A percentile compares a stretch with the other conserved stretches of the same genome.
Evolutionary conservation across 352 stramenopile species (phyloP).

Genomic region (Globisporangium ultimum): DNA sequence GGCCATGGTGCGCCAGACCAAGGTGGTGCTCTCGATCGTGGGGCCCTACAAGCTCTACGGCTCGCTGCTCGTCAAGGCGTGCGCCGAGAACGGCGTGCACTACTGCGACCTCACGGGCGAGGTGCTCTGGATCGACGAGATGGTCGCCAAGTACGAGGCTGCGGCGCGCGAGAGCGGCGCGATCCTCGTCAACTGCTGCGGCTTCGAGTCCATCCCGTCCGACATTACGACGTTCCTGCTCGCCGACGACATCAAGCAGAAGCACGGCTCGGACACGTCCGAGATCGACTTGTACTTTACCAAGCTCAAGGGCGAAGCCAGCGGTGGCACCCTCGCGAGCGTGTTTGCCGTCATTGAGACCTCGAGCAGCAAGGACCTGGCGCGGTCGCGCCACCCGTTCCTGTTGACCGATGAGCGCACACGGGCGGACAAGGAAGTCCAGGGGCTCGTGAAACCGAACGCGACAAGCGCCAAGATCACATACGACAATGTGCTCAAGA

Average conservation of each 20-base stretch:
- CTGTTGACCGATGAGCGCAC: conserved; percentile 52
- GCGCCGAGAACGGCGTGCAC: conserved; percentile 85
- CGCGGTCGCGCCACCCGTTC: conserved; percentile 44
- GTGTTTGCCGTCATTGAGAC: conserved; percentile 62
- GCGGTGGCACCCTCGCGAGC: conserved; percentile 54
- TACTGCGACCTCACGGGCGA: conserved; percentile 93
- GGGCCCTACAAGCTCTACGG: conserved; percentile 89
- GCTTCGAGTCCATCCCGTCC: conserved; percentile 88
- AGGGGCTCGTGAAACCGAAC: conserved; percentile 35
- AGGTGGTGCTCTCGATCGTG: conserved; percentile 76
- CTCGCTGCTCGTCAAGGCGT: conserved; percentile 77
- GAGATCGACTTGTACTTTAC: conserved; percentile 50
- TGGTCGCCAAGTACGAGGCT: conserved; percentile 65
- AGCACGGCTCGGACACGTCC: conserved; percentile 32
- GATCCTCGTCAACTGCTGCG: conserved; percentile 85
- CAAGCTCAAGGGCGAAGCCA: conserved; percentile 44
- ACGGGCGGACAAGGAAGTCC: conserved; percentile 26
- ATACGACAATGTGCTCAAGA: conserved; percentile 67
- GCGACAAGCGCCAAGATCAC: conserved; percentile 29
- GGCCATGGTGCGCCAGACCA: conserved; percentile 75
- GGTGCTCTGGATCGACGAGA: conserved; percentile 77
- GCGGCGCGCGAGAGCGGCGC: conserved; percentile 61
- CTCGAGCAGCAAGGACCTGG: conserved; percentile 34
- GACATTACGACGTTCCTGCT: conserved; percentile 81
- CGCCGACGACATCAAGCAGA: conserved; percentile 56